phyloP scores from a whole-genome alignment of 495 filamentous ascomycete species.

The Xylaria flabelliformis region DNA sequence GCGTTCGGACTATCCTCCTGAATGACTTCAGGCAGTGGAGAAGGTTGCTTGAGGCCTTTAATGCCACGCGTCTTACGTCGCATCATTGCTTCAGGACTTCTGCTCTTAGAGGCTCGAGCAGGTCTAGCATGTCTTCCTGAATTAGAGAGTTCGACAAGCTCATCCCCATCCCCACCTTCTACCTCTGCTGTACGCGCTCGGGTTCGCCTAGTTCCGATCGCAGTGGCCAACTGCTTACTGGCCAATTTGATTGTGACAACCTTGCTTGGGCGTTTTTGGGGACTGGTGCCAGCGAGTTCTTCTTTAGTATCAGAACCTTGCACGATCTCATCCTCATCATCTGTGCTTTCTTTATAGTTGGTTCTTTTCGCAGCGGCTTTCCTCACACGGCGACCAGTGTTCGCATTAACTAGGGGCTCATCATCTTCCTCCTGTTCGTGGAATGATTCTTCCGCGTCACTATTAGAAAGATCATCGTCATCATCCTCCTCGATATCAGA shows the following conservation, averaged over 20 bases:
- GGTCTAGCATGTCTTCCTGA: constrained; percentile 76
- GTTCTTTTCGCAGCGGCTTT: constrained; percentile 59
- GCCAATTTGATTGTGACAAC: constrained; percentile 40
- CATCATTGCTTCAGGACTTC: constrained; percentile 66
- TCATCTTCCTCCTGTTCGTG: constrained; percentile 64
- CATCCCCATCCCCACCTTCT: constrained; percentile 43
- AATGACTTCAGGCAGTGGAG: constrained; percentile 65
- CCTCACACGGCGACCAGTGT: constrained; percentile 71
- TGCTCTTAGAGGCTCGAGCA: constrained; percentile 57
- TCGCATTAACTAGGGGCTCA: constrained; percentile 65
- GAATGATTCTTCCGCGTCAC: constrained; percentile 65
- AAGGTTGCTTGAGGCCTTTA: constrained; percentile 67
- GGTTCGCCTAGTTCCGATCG: constrained; percentile 46
- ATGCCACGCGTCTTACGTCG: constrained; percentile 57
- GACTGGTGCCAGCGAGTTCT: constrained; percentile 34
- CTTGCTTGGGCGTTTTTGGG: constrained; percentile 33
- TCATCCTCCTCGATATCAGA: constrained; percentile 72
- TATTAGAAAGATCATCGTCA: constrained; percentile 62
- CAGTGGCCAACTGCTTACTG: constrained; percentile 29
- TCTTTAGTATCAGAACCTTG: constrained; percentile 43
- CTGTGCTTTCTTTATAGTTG: constrained; percentile 56
- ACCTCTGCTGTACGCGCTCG: constrained; percentile 55
- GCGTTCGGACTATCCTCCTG: constrained; percentile 50
- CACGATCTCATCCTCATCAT: constrained; percentile 45
- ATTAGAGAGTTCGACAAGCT: constrained; percentile 64